Conservation (phyloP, 768 basidiomycete species). For the Tricholoma matsutake region DNA sequence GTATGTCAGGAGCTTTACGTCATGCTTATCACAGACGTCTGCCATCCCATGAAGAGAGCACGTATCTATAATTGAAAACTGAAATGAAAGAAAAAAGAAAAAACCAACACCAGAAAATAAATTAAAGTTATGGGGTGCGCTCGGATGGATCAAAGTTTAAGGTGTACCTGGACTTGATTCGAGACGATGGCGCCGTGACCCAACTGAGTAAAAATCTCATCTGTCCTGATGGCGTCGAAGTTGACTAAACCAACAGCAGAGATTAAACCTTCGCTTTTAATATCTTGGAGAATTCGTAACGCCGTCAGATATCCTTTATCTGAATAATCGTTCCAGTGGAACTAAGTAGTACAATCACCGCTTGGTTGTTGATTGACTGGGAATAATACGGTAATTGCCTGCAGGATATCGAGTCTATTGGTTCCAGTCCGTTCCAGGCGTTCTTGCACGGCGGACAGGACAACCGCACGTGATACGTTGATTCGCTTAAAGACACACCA, state of each 20-base stretch:
- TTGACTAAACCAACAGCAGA: constrained; percentile 74
- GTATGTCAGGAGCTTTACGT: constrained; percentile 74
- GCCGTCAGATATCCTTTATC: constrained; percentile 42
- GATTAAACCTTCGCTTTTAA: constrained; percentile 61
- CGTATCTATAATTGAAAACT: constrained; percentile 84
- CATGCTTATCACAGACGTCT: constrained; percentile 70
- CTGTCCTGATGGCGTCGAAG: constrained; percentile 71
- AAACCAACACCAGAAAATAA: no score
- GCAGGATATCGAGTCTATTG: constrained; percentile 62
- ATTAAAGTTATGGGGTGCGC: not conserved
- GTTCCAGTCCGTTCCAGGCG: constrained; percentile 67
- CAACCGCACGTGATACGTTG: constrained; percentile 48
- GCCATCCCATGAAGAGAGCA: constrained; percentile 76
- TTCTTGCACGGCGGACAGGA: constrained; percentile 64
- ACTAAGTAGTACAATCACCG: constrained; percentile 37
- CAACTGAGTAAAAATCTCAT: constrained; percentile 76
- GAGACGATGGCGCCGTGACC: constrained; percentile 72
- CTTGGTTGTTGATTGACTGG: not conserved
- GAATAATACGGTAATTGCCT: constrained; percentile 38
- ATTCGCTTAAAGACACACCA: constrained; percentile 75
- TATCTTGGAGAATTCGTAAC: constrained; percentile 50
- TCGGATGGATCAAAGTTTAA: not conserved
- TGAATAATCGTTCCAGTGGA: constrained; percentile 77
- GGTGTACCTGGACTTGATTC: constrained; percentile 76
- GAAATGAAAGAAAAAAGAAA: not conserved